A percentile compares a stretch with the other conserved stretches of the same genome.
Conservation (phyloP, 169 alveolate genomes). For the Babesia bigemina region DNA sequence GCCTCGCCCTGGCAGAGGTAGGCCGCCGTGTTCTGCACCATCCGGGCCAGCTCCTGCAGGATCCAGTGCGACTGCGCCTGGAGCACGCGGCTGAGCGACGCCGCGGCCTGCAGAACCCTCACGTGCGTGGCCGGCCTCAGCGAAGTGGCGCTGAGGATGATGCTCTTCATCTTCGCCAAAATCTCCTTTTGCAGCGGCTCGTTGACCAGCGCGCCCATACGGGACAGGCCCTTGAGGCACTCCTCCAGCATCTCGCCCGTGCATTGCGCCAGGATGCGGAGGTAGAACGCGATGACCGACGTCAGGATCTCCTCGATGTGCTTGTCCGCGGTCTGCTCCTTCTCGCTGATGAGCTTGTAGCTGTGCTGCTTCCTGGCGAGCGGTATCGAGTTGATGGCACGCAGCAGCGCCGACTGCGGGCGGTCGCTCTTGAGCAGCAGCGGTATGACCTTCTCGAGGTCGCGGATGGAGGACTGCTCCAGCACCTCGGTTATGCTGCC, state of each 20-base stretch:
- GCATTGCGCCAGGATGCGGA: slow-evolving; percentile 40
- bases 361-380: slow-evolving; percentile 48
- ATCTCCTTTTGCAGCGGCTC: slow-evolving; percentile 53
- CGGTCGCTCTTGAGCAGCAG: slow-evolving; percentile 22
- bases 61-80: slow-evolving; percentile 57
- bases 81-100: slow-evolving; percentile 23
- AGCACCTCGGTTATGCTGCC: slow-evolving; percentile 32
- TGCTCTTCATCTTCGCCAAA: slow-evolving; percentile 39
- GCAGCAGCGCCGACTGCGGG: slow-evolving; percentile 22
- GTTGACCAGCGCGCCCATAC: slow-evolving; percentile 41
- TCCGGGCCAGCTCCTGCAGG: slow-evolving; percentile 40
- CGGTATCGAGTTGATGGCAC: slow-evolving; percentile 38
- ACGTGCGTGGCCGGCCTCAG: slow-evolving; percentile 33
- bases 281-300: slow-evolving; percentile 35
- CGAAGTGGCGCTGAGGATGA: slow-evolving; percentile 16
- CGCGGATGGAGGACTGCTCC: slow-evolving; percentile 34
- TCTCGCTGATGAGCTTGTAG: slow-evolving; percentile 28
- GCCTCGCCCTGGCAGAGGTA: slow-evolving; percentile 59
- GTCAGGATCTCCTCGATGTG: slow-evolving; percentile 43
- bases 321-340: slow-evolving; percentile 10
- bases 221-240: slow-evolving; percentile 46
- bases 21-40: slow-evolving; percentile 43
- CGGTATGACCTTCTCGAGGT: slow-evolving; percentile 34
- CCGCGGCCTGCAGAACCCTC: slow-evolving; percentile 21
- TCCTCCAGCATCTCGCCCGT: slow-evolving; percentile 28